A percentile compares a stretch with the other conserved stretches of the same genome.
phyloP scores from a whole-genome alignment of 345 rosid species.

The Hibiscus tridactylites region DNA sequence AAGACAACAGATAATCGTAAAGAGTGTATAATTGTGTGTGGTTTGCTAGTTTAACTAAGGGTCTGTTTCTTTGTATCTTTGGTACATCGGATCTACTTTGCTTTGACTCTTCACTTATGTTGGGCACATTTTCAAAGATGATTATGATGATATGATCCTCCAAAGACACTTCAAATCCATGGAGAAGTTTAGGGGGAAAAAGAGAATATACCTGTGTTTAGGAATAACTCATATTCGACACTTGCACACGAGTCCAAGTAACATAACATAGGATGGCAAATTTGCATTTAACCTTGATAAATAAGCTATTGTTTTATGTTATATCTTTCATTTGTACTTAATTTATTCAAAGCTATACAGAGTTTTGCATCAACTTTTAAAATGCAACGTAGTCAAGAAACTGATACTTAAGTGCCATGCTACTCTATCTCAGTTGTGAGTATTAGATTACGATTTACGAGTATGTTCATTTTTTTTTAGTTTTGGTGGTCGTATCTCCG shows the following conservation, averaged over 20 bases:
- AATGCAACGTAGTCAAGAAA: not conserved
- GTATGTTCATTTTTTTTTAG: not conserved
- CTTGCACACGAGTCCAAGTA: not conserved
- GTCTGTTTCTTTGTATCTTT: not conserved
- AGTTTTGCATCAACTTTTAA: too few relatives aligned
- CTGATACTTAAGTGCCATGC: not conserved
- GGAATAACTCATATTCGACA: not conserved
- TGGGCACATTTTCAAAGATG: not conserved
- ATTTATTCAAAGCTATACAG: too few relatives aligned
- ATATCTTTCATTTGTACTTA: not conserved
- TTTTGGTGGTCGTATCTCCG: not conserved
- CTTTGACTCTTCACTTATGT: not conserved
- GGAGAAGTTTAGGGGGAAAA: not conserved
- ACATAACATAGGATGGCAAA: not conserved
- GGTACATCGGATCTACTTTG: not conserved
- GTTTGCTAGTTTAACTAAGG: not conserved
- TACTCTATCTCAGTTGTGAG: not conserved
- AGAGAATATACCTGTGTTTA: not conserved
- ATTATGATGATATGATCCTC: not conserved
- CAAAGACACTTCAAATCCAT: not conserved
- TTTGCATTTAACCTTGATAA: not conserved
- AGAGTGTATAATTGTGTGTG: too few relatives aligned
- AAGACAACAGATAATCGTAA: too few relatives aligned
- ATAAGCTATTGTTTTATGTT: not conserved
- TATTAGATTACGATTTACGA: too few relatives aligned